Conservation (phyloP, 345 rosid genomes). For the Eutrema heterophyllum region DNA sequence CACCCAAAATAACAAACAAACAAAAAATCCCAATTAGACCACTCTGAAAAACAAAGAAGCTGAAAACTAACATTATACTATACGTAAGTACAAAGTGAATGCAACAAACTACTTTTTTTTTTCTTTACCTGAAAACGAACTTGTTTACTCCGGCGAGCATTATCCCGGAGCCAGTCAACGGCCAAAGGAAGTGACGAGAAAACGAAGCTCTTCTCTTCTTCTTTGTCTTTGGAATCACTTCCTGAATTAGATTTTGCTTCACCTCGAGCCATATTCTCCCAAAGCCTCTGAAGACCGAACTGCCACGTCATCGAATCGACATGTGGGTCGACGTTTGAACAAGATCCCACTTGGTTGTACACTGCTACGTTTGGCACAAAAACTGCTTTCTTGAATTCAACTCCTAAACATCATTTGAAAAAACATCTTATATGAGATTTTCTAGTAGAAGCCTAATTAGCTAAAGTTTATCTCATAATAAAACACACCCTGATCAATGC, state of each 20-base stretch:
- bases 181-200: slow-evolving; percentile 86
- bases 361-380: slow-evolving; percentile 83
- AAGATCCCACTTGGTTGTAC: slow-evolving; percentile 79
- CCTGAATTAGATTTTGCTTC: background rate
- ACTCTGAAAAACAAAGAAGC: background rate
- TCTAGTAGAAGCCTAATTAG: background rate
- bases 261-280: slow-evolving; percentile 65
- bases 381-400: slow-evolving; percentile 76
- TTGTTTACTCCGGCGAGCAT: slow-evolving; percentile 50
- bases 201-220: slow-evolving; percentile 58
- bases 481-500: slow-evolving; percentile 47
- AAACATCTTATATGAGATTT: background rate
- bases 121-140: slow-evolving; percentile 63
- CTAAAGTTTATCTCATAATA: background rate
- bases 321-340: slow-evolving; percentile 34
- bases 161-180: slow-evolving; percentile 85
- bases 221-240: slow-evolving; percentile 35
- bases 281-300: slow-evolving; percentile 61
- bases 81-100: background rate
- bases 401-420: slow-evolving; percentile 41
- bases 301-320: slow-evolving; percentile 73
- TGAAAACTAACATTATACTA: too few species aligned
- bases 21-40: background rate
- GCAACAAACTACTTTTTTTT: background rate
- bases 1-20: background rate